Base-by-base conservation (phyloP, 805 yeast genomes). In the Starmera caribaea region DNA sequence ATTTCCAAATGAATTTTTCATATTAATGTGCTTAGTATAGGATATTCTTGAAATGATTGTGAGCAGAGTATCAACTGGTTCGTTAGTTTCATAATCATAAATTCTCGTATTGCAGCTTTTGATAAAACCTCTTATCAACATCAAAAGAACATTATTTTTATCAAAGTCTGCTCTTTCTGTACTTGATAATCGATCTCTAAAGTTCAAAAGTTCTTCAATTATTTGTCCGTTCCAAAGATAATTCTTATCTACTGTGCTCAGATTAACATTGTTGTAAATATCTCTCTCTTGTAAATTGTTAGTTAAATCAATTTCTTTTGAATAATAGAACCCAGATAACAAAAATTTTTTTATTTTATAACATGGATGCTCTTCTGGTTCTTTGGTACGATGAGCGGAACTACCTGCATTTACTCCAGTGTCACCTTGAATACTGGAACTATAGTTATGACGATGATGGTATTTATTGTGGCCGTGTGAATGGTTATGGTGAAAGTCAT, bases 151-250 rank as follows among this genome's bases (percentile, higher is more conserved):
- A 37, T 76, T 76, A 43, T 81, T 78, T 7, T 63, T 64, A 55
- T 88, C 95, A 41, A 89, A 63, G 3, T 69, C 59, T 8, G 59
- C 55, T 45, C 76, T 79, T 37, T 80, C 82, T 14, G 65, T 70
- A 7, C 63, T 61, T 16, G 81, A 81, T 36, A 89, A 65, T 42
- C 86, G 74, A 39, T 75, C 67, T 44, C 96, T 65, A 64, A 85
- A 85, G 34, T 69, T 69, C 38, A 85, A 63, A 14, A 92, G 68
- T 48, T 88, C 96, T 39, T 75, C 71, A 70, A 88, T 80, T 76
- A 92, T 73, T 50, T 77, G 82, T 13, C 78, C 67, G 56, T 92
- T 92, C 98, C 98, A 92, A 79, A 92, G 80, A 55, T 81, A 89
- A 45, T 81, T 79, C 39, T 73, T 73, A 55, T 81, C 94, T 51